Conservation (phyloP, 352 stramenopile genomes). For the Phytophthora chlamydospora region DNA sequence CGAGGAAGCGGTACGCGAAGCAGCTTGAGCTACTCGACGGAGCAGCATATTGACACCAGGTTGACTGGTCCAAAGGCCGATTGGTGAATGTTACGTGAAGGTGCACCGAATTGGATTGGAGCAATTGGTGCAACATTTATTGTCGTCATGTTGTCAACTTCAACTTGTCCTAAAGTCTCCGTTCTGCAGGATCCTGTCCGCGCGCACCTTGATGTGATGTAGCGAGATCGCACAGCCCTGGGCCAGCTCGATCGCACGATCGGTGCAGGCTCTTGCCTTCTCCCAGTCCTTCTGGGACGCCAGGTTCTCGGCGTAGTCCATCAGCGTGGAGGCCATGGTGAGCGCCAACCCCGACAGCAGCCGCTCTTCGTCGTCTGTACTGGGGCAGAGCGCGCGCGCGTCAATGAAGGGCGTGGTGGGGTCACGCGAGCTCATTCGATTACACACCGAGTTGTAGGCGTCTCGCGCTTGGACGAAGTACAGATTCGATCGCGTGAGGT, state of each 20-base stretch:
- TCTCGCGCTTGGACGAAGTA: slow-evolving; percentile 2
- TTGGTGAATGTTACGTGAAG: background rate
- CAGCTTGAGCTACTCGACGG: slow-evolving; percentile 7
- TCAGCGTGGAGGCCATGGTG: background rate
- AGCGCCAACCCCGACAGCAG: slow-evolving; percentile 1
- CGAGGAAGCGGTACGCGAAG: slow-evolving; percentile 15
- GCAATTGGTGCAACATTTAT: background rate
- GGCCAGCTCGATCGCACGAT: background rate
- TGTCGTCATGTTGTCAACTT: background rate
- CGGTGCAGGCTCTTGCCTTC: background rate
- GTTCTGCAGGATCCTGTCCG: background rate
- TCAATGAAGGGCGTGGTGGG: background rate
- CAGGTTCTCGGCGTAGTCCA: slow-evolving; percentile 5
- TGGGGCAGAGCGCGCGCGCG: background rate
- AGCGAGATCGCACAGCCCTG: slow-evolving; percentile 3
- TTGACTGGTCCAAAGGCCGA: too few species aligned
- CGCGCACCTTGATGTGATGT: background rate
- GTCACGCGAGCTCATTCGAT: background rate
- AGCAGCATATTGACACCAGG: slow-evolving; percentile 1
- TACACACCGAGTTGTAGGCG: background rate
- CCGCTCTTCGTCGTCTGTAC: slow-evolving; percentile 5
- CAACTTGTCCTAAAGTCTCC: background rate
- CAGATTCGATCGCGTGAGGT: background rate
- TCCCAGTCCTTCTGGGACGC: background rate
- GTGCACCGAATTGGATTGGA: background rate